These are phyloP conservation scores for Tylopilus subfusipes DNA, from an alignment of 768 basidiomycete species.

Conservation along the genomic window DNA sequence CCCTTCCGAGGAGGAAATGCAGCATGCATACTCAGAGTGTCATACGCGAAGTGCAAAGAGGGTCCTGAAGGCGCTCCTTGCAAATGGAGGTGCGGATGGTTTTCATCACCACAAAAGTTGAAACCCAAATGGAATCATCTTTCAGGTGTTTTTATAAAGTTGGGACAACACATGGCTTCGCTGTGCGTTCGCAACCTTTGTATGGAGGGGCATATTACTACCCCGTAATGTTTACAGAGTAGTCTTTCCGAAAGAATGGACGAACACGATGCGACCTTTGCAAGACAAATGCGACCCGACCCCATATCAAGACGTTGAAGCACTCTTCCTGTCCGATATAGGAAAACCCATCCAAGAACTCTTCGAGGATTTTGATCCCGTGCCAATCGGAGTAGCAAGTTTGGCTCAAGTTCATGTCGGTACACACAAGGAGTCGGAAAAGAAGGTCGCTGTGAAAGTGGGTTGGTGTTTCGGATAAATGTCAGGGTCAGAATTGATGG, in stretches of 20 bases:
- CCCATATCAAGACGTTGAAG: slow-evolving; percentile 69
- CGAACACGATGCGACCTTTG: slow-evolving; percentile 51
- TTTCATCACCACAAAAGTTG: background rate
- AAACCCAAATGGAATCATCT: background rate
- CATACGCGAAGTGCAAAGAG: slow-evolving; percentile 80
- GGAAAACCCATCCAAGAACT: slow-evolving; percentile 66
- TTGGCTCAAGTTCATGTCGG: slow-evolving; percentile 94
- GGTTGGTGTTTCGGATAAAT: slow-evolving; percentile 9
- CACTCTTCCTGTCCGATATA: slow-evolving; percentile 76
- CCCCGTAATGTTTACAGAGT: slow-evolving; percentile 30
- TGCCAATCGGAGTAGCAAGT: slow-evolving; percentile 93
- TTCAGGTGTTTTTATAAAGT: slow-evolving; percentile 77
- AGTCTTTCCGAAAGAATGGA: slow-evolving; percentile 65
- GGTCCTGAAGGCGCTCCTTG: slow-evolving; percentile 77
- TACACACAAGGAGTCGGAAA: slow-evolving; percentile 63
- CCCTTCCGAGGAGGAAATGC: slow-evolving; percentile 45
- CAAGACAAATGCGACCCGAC: slow-evolving; percentile 96
- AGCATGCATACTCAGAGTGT: slow-evolving; percentile 65
- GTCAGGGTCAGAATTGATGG: slow-evolving; percentile 2
- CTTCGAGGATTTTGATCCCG: slow-evolving; percentile 81
- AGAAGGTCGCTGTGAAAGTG: slow-evolving; percentile 84
- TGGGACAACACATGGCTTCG: slow-evolving; percentile 86
- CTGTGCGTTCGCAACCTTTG: slow-evolving; percentile 36
- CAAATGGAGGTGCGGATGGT: slow-evolving; percentile 69
- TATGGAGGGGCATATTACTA: slow-evolving; percentile 21